Evolutionary conservation across 495 filamentous ascomycete genomes (phyloP).

Genomic region (Parathielavia hyrcaniae): DNA sequence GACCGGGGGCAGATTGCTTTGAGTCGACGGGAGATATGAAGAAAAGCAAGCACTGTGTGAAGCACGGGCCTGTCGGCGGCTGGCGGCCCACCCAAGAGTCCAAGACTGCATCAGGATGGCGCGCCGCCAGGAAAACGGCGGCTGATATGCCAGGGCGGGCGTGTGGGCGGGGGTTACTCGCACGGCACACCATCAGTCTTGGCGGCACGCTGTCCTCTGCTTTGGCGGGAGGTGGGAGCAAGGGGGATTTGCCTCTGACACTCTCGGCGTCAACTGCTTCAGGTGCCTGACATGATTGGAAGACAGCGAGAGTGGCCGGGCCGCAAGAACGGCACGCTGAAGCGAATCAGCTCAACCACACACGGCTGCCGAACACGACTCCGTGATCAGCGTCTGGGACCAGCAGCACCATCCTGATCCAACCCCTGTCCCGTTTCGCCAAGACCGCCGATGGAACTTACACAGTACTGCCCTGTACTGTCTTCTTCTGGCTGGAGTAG

Average conservation of each 20-base stretch:
- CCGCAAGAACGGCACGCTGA: not conserved
- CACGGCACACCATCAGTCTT: constrained; percentile 23
- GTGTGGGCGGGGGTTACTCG: constrained; percentile 11
- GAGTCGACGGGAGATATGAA: constrained; percentile 25
- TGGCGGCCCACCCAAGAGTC: constrained; percentile 4
- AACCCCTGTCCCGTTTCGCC: not conserved
- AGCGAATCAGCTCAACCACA: constrained; percentile 9
- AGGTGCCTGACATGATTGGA: constrained; percentile 17
- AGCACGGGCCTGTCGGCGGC: not conserved
- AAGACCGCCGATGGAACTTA: not conserved
- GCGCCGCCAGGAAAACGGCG: constrained; percentile 4
- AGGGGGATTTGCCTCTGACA: constrained; percentile 27
- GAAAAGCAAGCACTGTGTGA: constrained; percentile 25
- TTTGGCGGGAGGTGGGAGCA: not conserved
- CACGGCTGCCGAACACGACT: constrained; percentile 13
- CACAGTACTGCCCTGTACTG: too few species aligned
- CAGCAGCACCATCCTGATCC: too few species aligned
- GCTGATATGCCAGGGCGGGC: constrained; percentile 8
- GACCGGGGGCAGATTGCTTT: constrained; percentile 11
- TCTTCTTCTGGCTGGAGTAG: too few species aligned
- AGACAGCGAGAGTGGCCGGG: constrained; percentile 1
- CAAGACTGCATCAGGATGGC: constrained; percentile 8
- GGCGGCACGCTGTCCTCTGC: constrained; percentile 16
- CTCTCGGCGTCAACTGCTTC: constrained; percentile 29
- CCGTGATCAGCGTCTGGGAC: constrained; percentile 6